Evolutionary conservation across 768 basidiomycete species (phyloP), one percentile per base, ranked within the genome.

Genomic region (Nidularia pulvinata): DNA sequence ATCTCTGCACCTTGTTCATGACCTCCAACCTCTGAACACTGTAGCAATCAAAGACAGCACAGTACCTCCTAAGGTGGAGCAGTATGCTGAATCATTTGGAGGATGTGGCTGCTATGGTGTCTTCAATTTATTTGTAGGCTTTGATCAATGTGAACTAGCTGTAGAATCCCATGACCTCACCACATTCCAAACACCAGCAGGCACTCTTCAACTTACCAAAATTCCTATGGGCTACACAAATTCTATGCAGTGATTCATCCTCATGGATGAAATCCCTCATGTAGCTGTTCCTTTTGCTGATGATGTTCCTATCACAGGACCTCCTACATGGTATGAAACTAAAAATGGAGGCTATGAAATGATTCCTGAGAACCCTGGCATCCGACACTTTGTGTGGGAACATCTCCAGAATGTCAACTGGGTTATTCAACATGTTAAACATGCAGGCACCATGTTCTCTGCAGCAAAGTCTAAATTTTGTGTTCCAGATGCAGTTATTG

Each of bases 201-300:
- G 65, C 14, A 51, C 61, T 0, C 50, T 57, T 7, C 58, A 64
- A 0, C 60, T 75, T 1, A 62, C 60, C 0, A 51, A 60, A 0
- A 43, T 76, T 0, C 71, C 71, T 0, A 72, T 71, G 69, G 77
- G 75, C 0, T 69, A 63, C 50, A 71, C 74, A 0, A 74, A 76
- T 33, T 63, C 68, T 0, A 60, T 68, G 0, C 66, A 66, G 0
- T 30, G 6, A 53, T 46, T 13, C 71, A 71, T 78, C 5, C 54
- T 80, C 0, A 61, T 70, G 43, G 53, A 63, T 0, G 70, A 80
- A 52, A 78, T 81, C 1, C 75, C 74, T 11, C 22, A 75, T 1
- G 16, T 62, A 4, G 72, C 71, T 0, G 54, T 59, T 0, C 69
- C 67, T 0, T 82, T 68, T 49, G 66, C 80, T 7, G 71, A 83